Base-by-base conservation (phyloP, 495 filamentous ascomycete species). In the Penicillium fimorum region DNA sequence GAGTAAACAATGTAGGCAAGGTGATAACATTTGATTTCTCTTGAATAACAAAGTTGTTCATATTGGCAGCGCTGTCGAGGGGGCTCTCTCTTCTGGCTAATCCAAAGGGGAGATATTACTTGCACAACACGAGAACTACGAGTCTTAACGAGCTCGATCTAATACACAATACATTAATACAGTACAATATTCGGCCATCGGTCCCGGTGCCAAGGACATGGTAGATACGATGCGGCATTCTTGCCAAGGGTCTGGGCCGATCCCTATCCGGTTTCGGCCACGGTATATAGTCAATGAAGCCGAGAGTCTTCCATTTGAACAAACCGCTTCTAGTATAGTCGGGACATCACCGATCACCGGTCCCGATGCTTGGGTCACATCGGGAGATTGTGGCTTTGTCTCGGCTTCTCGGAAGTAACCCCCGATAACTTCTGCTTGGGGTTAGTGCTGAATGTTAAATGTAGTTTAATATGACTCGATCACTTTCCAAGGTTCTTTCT, bases 381-480 rank as follows among this genome's bases (percentile, higher is more conserved):
- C 24, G 43, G 15, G 11, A 11, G 43, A 24, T 45, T 50, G 33
- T 50, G 48, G 35, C 33, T 50, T 25, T n/a, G 22, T 4, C 29
- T 29, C 29, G 44, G 32, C 30, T 17, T 46, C 24, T 49, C 47
- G 29, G 47, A 49, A 20, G 30, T 33, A 49, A 49, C 47, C 17
- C 47, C 22, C 17, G 35, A 22, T 27, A 47, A 27, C 44, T 47
- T 5, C 11, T 47, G 12, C 24, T 20, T 50, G 15, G 15, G 22
- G 35, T n/a, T 40, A 40, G 37, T 3, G 24, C 25, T 13, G 17
- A 41, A 41, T 50, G 20, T n/a, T 33, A 40, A 37, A n/a, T 29
- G 13, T 46, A 29, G 24, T 29, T 46, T 29, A 29, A 17, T 46
- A 29, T 46, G 25, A 27, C 25, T 27, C 25, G 25, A 27, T 27